These are phyloP conservation scores for Peterozyma xylosa DNA, from an alignment of 805 yeast species.

Conservation along the genomic window DNA sequence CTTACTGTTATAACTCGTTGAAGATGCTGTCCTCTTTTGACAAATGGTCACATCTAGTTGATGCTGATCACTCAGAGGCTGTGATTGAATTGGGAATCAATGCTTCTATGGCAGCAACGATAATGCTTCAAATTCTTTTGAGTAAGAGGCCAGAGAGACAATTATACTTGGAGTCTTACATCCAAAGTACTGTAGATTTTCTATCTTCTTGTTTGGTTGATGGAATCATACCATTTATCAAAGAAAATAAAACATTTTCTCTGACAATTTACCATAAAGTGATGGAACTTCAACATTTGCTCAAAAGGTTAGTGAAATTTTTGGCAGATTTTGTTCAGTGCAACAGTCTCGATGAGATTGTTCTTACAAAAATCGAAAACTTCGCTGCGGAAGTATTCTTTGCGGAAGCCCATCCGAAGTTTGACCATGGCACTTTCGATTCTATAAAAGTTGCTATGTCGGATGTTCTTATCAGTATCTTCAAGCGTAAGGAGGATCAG, in stretches of 20 bases:
- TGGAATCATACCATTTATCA: constrained; percentile 14
- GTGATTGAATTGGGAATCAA: constrained; percentile 13
- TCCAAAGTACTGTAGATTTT: constrained; percentile 32
- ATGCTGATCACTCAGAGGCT: constrained; percentile 1
- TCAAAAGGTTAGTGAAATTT: constrained; percentile 11
- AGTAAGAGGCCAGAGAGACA: constrained; percentile 32
- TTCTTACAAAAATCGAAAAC: constrained; percentile 55
- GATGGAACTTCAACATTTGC: not conserved
- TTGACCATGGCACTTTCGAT: constrained; percentile 17
- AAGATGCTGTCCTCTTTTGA: constrained; percentile 12
- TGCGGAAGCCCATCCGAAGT: constrained; percentile 19
- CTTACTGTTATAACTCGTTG: constrained; percentile 21
- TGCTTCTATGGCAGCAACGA: constrained; percentile 25
- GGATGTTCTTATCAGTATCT: constrained; percentile 27
- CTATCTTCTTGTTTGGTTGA: constrained; percentile 26
- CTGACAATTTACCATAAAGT: not conserved
- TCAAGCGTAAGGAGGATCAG: constrained; percentile 39
- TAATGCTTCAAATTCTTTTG: constrained; percentile 33
- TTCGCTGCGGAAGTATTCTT: constrained; percentile 35
- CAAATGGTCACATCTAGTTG: constrained; percentile 14
- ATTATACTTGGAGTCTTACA: constrained; percentile 36
- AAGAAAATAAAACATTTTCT: constrained; percentile 7
- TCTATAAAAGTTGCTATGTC: constrained; percentile 21
- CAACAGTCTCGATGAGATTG: constrained; percentile 35
- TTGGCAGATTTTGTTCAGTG: constrained; percentile 11